A percentile compares a stretch with the other conserved stretches of the same genome.
phyloP scores from a whole-genome alignment of 805 yeast genomes.

The Metschnikowia similis region DNA sequence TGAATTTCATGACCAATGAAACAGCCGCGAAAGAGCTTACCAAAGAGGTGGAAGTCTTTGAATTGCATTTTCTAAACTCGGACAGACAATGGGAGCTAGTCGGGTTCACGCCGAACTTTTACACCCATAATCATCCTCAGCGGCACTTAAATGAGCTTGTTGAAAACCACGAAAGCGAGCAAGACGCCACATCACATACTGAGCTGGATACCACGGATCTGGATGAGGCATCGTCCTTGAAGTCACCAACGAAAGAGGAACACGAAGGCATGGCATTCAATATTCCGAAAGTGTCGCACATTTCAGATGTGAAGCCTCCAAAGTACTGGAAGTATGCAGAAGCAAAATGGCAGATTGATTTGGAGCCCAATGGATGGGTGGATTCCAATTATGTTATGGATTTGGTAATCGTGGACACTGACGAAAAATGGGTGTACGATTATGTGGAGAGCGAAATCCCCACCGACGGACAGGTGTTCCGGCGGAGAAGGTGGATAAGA shows the following conservation, averaged over 20 bases:
- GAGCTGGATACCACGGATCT: background rate
- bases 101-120: conserved; percentile 55
- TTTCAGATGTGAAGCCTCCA: conserved; percentile 52
- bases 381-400: conserved; percentile 44
- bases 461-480: conserved; percentile 33
- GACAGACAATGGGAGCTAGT: conserved; percentile 59
- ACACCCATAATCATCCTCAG: conserved; percentile 41
- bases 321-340: conserved; percentile 50
- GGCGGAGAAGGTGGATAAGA: conserved; percentile 70
- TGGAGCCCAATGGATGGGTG: conserved; percentile 64
- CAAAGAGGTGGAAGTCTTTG: conserved; percentile 55
- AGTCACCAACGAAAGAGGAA: background rate
- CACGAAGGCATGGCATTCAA: conserved; percentile 4
- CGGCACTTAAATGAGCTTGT: conserved; percentile 14
- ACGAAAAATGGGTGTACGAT: conserved; percentile 87
- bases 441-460: conserved; percentile 20
- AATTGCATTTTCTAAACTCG: conserved; percentile 53
- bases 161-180: conserved; percentile 1
- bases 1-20: conserved; percentile 11
- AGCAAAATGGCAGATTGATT: conserved; percentile 62
- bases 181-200: background rate
- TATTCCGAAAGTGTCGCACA: conserved; percentile 9
- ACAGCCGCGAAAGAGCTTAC: conserved; percentile 6
- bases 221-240: background rate
- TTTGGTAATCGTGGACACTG: conserved; percentile 59